phyloP scores from a whole-genome alignment of 768 basidiomycete species.

The Chalciporus piperatus region DNA sequence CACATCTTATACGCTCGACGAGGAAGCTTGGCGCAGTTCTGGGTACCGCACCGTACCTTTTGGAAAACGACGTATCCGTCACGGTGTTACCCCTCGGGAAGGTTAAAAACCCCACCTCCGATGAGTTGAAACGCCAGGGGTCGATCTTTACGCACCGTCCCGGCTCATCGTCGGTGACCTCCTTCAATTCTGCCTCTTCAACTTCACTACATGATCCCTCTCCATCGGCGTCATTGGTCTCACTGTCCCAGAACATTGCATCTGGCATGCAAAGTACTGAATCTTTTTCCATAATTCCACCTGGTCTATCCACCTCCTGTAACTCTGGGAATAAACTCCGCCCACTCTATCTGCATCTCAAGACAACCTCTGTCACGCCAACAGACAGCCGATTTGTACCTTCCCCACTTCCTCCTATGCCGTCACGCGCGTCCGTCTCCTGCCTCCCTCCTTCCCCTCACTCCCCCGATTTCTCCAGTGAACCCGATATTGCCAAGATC shows the following conservation, averaged over 20 bases:
- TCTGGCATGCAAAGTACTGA: constrained; percentile 10
- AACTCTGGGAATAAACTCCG: constrained; percentile 15
- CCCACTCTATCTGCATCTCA: constrained; percentile 22
- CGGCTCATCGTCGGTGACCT: constrained; percentile 21
- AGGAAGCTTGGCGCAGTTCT: constrained; percentile 36
- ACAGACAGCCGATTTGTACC: constrained; percentile 7
- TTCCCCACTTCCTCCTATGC: constrained; percentile 9
- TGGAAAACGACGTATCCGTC: constrained; percentile 27
- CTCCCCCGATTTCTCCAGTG: constrained; percentile 14
- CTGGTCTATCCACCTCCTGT: constrained; percentile 17
- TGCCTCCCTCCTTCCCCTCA: constrained; percentile 16
- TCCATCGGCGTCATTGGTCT: constrained; percentile 19
- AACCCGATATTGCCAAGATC: constrained; percentile 30
- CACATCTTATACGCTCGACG: constrained; percentile 36
- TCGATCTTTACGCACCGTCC: constrained; percentile 28
- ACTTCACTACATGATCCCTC: constrained; percentile 10
- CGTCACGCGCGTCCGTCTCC: constrained; percentile 6
- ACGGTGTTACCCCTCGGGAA: constrained; percentile 22
- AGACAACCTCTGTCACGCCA: constrained; percentile 14
- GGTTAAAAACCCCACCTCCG: constrained; percentile 12
- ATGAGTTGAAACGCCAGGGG: constrained; percentile 29
- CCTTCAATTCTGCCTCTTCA: constrained; percentile 14
- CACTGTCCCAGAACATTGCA: constrained; percentile 5
- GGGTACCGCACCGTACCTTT: constrained; percentile 35
- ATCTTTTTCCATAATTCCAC: constrained; percentile 5